phyloP scores from a whole-genome alignment of 1,139 yeast species.

The Martiniozyma asiatica region DNA sequence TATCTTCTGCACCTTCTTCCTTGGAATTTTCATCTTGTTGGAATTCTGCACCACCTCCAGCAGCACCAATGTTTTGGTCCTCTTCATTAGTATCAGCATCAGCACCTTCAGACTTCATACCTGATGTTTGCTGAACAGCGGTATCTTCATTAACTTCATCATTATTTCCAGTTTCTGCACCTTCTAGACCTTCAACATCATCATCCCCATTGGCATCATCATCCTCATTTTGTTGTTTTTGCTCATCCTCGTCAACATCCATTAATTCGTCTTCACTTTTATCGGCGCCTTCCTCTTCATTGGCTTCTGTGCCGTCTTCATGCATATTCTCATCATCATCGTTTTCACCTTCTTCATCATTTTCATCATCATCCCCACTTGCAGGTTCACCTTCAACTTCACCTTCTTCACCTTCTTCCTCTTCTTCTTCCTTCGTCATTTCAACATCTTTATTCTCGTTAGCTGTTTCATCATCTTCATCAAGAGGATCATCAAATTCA shows the following conservation, averaged over 20 bases:
- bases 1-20: slow-evolving; percentile 25
- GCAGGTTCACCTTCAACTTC: slow-evolving; percentile 22
- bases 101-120: slow-evolving; percentile 67
- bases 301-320: slow-evolving; percentile 20
- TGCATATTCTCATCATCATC: slow-evolving; percentile 22
- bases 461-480: slow-evolving; percentile 19
- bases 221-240: slow-evolving; percentile 28
- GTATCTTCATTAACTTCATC: slow-evolving; percentile 49
- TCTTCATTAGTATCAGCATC: slow-evolving; percentile 58
- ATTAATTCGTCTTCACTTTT: slow-evolving; percentile 20
- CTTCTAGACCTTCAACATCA: slow-evolving; percentile 32
- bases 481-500: slow-evolving; percentile 16
- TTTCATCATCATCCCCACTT: slow-evolving; percentile 20
- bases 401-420: slow-evolving; percentile 18
- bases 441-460: slow-evolving; percentile 22
- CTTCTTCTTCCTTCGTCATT: slow-evolving; percentile 23
- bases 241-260: slow-evolving; percentile 23
- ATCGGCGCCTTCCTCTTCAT: slow-evolving; percentile 18
- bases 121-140: slow-evolving; percentile 61
- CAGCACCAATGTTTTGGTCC: slow-evolving; percentile 57
- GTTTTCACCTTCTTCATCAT: slow-evolving; percentile 19
- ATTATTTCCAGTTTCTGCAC: slow-evolving; percentile 22
- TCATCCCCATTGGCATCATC: slow-evolving; percentile 49
- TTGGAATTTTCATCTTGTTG: slow-evolving; percentile 28
- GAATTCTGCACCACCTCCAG: slow-evolving; percentile 47